Conservation (phyloP, 768 basidiomycete species). For the Termitomyces sp. region DNA sequence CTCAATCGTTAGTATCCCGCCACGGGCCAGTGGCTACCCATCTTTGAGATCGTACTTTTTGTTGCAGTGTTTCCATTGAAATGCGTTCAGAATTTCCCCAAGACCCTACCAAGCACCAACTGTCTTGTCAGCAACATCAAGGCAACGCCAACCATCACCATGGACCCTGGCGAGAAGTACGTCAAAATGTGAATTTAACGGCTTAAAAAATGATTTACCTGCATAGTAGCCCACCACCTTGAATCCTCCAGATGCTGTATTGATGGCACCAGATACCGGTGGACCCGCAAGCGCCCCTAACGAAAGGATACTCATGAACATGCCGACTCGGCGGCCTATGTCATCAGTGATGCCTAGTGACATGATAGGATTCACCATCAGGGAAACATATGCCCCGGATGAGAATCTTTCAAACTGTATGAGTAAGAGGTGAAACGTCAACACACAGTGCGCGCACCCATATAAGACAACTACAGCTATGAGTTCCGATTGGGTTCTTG, state of each 20-base stretch:
- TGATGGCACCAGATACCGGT: conserved; percentile 71
- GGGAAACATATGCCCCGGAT: conserved; percentile 56
- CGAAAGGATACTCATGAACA: conserved; percentile 56
- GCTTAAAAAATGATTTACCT: conserved; percentile 3
- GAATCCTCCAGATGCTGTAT: conserved; percentile 45
- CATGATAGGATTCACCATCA: conserved; percentile 53
- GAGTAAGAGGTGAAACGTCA: background rate
- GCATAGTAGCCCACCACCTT: conserved; percentile 38
- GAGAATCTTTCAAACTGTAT: conserved; percentile 35
- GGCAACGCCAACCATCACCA: conserved; percentile 13
- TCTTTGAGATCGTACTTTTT: background rate
- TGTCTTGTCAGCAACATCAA: conserved; percentile 14
- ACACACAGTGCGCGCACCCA: conserved; percentile 34
- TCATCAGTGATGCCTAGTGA: conserved; percentile 56
- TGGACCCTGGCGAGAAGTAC: conserved; percentile 8
- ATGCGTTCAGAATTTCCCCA: conserved; percentile 13
- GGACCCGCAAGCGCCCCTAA: conserved; percentile 64
- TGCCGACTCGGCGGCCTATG: conserved; percentile 60
- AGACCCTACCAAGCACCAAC: conserved; percentile 10
- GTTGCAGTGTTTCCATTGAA: too few relatives aligned
- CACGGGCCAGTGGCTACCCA: background rate
- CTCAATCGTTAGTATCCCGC: background rate
- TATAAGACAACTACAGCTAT: conserved; percentile 56
- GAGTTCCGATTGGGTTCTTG: conserved; percentile 33
- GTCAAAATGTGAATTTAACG: background rate